Conservation (phyloP, 1,139 yeast genomes). For the Blastobotrys aristatus region DNA sequence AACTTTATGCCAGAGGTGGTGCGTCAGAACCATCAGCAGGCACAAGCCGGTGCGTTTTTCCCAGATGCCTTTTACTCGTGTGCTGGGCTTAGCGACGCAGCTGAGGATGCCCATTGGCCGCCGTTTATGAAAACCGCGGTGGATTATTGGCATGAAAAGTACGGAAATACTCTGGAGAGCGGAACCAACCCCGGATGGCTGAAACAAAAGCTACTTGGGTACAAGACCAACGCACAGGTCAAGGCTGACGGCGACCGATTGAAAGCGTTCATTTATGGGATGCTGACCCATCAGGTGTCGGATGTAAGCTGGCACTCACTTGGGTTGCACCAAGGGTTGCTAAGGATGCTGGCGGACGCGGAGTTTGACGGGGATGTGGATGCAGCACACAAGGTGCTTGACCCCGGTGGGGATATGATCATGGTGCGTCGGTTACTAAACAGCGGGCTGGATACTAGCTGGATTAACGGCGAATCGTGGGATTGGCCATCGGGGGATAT, state of each 20-base stretch:
- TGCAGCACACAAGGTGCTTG: slow-evolving; percentile 48
- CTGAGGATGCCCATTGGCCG: slow-evolving; percentile 64
- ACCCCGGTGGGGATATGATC: slow-evolving; percentile 56
- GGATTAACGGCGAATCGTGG: slow-evolving; percentile 40
- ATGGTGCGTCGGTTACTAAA: slow-evolving; percentile 38
- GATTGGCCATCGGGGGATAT: slow-evolving; percentile 40
- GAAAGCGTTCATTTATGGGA: slow-evolving; percentile 50
- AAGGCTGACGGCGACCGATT: slow-evolving; percentile 24
- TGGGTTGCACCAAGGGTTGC: slow-evolving; percentile 47
- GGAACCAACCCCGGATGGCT: not conserved
- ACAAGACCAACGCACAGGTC: not conserved
- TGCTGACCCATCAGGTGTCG: slow-evolving; percentile 52
- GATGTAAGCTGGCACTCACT: slow-evolving; percentile 64
- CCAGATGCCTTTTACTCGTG: slow-evolving; percentile 62
- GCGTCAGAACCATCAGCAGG: slow-evolving; percentile 19
- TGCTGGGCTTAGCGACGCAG: slow-evolving; percentile 44
- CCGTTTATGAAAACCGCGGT: slow-evolving; percentile 47
- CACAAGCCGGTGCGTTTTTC: slow-evolving; percentile 52
- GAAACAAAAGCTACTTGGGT: not conserved
- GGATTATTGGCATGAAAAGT: slow-evolving; percentile 36
- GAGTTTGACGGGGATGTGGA: slow-evolving; percentile 47
- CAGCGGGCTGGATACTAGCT: slow-evolving; percentile 27
- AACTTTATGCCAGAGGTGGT: slow-evolving; percentile 33
- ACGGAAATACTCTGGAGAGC: slow-evolving; percentile 16
- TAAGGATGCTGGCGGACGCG: slow-evolving; percentile 41